phyloP scores from a whole-genome alignment of 2,329 filamentous ascomycete genomes.

The Cladophialophora psammophila region DNA sequence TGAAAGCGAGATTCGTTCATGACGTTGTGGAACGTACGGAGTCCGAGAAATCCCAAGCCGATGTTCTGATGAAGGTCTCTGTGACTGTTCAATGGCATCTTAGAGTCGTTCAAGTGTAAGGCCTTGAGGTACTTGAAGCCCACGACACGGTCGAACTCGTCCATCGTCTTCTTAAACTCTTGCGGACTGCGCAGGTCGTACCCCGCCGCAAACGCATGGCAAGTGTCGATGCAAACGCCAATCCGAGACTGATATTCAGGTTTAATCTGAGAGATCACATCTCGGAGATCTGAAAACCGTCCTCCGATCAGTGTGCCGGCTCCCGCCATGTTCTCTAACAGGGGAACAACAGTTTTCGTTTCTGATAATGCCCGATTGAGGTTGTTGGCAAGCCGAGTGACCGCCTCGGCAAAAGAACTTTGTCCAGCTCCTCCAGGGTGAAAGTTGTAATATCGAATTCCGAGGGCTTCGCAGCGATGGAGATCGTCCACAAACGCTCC shows the following conservation, averaged over 20 bases:
- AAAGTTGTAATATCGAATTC: slow-evolving; percentile 96
- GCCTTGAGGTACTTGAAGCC: slow-evolving; percentile 82
- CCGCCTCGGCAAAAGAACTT: slow-evolving; percentile 70
- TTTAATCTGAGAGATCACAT: slow-evolving; percentile 77
- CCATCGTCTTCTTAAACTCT: slow-evolving; percentile 75
- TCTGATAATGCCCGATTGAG: slow-evolving; percentile 82
- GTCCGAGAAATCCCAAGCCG: slow-evolving; percentile 88
- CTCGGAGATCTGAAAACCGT: slow-evolving; percentile 82
- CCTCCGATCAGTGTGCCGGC: slow-evolving; percentile 86
- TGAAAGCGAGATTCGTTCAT: slow-evolving; percentile 82
- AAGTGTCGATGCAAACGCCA: slow-evolving; percentile 95
- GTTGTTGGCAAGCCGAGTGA: slow-evolving; percentile 78
- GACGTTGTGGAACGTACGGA: slow-evolving; percentile 87
- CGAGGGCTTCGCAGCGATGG: slow-evolving; percentile 80
- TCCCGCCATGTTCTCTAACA: slow-evolving; percentile 96
- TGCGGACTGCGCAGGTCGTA: slow-evolving; percentile 83
- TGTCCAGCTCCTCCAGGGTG: slow-evolving; percentile 86
- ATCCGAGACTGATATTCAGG: slow-evolving; percentile 80
- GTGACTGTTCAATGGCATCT: slow-evolving; percentile 81
- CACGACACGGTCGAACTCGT: slow-evolving; percentile 77
- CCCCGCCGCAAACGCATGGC: slow-evolving; percentile 92
- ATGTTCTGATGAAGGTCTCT: slow-evolving; percentile 96
- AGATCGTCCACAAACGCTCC: slow-evolving; percentile 87
- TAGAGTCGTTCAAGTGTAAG: slow-evolving; percentile 93
- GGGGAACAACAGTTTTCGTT: slow-evolving; percentile 77